phyloP scores from a whole-genome alignment of 306 rosid genomes.

The Lupinus albus region DNA sequence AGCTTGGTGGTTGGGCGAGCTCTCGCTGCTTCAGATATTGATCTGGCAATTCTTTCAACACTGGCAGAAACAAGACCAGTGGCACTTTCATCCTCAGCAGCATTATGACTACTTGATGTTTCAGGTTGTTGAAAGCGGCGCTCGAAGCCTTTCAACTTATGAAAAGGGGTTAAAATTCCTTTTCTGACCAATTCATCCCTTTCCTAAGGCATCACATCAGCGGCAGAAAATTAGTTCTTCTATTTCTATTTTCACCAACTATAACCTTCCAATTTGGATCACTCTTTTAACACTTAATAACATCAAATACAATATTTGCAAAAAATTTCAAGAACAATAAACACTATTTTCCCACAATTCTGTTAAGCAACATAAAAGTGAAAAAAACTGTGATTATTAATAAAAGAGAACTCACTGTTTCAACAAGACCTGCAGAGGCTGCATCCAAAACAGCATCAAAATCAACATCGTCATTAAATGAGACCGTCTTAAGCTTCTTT shows the following conservation, averaged over 20 bases:
- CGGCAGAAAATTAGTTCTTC: constrained; percentile 44
- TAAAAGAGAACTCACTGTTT: constrained; percentile 77
- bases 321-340: background rate
- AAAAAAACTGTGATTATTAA: constrained; percentile 21
- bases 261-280: constrained; percentile 34
- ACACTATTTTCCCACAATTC: background rate
- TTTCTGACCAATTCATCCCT: constrained; percentile 87
- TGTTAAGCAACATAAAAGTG: constrained; percentile 10
- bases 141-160: constrained; percentile 87
- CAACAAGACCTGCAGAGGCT: constrained; percentile 88
- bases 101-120: constrained; percentile 53
- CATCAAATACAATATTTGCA: background rate
- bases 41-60: constrained; percentile 68
- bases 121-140: constrained; percentile 71
- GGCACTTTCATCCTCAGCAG: constrained; percentile 44
- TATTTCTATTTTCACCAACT: constrained; percentile 13
- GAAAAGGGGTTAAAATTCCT: constrained; percentile 94
- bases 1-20: constrained; percentile 89
- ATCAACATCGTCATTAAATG: constrained; percentile 77
- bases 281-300: background rate
- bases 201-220: constrained; percentile 62
- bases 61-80: constrained; percentile 61
- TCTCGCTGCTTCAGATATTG: constrained; percentile 78
- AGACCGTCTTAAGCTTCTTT: constrained; percentile 66
- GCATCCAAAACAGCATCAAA: constrained; percentile 92